phyloP scores from a whole-genome alignment of 352 stramenopile genomes.

The Aphanomyces invadans region DNA sequence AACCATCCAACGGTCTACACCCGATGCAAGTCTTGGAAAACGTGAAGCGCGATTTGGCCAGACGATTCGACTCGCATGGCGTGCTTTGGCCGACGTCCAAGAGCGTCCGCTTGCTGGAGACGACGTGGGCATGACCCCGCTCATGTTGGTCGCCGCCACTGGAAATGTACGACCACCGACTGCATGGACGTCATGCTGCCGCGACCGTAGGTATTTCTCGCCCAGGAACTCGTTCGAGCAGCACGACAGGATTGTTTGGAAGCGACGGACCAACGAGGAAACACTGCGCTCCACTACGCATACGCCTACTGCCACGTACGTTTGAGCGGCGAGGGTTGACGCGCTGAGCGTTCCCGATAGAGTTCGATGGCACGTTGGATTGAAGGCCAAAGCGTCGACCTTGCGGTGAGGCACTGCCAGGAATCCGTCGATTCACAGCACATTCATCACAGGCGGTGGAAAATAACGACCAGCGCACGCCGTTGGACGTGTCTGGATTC shows the following conservation, averaged over 20 bases:
- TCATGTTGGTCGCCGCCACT: neutral
- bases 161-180: neutral
- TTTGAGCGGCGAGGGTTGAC: neutral
- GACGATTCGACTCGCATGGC: neutral
- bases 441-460: neutral
- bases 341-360: neutral
- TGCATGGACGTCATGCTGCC: neutral
- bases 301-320: constrained; percentile 4
- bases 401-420: neutral
- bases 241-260: neutral
- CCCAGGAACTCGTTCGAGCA: neutral
- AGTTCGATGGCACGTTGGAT: neutral
- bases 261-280: neutral
- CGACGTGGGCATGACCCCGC: neutral
- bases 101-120: neutral
- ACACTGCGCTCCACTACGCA: constrained; percentile 4
- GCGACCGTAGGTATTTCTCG: neutral
- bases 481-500: neutral
- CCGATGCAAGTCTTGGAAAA: too few relatives aligned
- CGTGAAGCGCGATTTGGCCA: neutral
- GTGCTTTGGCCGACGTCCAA: neutral
- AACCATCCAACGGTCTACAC: too few relatives aligned
- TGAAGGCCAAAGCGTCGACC: neutral
- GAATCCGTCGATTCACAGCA: too few relatives aligned
- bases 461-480: neutral